Evolutionary conservation across 768 basidiomycete species (phyloP).

Genomic region (Lactarius pseudohatsudake): DNA sequence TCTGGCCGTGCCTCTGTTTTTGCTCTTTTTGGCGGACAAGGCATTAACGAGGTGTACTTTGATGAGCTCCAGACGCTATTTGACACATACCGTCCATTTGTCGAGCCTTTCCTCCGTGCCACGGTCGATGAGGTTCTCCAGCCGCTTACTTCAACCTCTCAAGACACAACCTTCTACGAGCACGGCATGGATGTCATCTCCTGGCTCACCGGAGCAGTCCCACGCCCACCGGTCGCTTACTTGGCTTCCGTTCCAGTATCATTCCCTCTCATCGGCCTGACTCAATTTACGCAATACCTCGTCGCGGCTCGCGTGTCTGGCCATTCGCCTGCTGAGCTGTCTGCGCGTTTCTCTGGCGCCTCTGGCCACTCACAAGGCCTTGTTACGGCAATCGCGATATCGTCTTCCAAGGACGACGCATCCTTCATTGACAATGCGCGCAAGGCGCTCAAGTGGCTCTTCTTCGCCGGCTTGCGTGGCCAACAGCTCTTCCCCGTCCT

Average conservation of each 20-base stretch:
- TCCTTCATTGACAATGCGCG: slow-evolving; percentile 71
- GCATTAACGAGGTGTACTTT: slow-evolving; percentile 97
- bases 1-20: slow-evolving; percentile 74
- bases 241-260: slow-evolving; percentile 93
- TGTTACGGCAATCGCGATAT: slow-evolving; percentile 87
- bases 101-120: slow-evolving; percentile 64
- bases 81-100: slow-evolving; percentile 88
- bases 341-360: slow-evolving; percentile 72
- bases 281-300: slow-evolving; percentile 93
- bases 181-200: slow-evolving; percentile 78
- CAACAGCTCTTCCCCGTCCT: slow-evolving; percentile 94
- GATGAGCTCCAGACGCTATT: slow-evolving; percentile 91
- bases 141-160: slow-evolving; percentile 63
- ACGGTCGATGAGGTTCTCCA: slow-evolving; percentile 66
- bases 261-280: slow-evolving; percentile 93
- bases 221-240: slow-evolving; percentile 80
- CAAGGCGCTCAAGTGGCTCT: slow-evolving; percentile 89
- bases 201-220: slow-evolving; percentile 73
- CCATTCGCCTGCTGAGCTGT: slow-evolving; percentile 78
- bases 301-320: slow-evolving; percentile 72
- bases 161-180: slow-evolving; percentile 64
- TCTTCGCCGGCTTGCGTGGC: slow-evolving; percentile 90
- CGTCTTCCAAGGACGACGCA: slow-evolving; percentile 74
- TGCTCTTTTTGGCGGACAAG: slow-evolving; percentile 96
- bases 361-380: slow-evolving; percentile 99